These are phyloP conservation scores for Cutaneotrichosporon sp. DNA, from an alignment of 1,284 basidiomycete species.

Conservation along the genomic window DNA sequence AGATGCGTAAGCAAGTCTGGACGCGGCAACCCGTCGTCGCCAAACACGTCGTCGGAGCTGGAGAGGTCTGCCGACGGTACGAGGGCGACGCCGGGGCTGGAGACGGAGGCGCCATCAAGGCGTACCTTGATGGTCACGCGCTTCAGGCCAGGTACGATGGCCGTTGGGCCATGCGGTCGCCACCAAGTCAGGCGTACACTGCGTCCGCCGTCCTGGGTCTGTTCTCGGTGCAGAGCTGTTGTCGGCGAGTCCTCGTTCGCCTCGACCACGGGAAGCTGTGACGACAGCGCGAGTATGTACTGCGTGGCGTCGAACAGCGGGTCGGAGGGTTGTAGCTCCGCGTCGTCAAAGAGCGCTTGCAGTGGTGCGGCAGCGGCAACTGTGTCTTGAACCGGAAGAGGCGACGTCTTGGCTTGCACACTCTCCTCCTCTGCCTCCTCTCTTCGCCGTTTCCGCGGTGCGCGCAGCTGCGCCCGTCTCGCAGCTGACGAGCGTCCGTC, in stretches of 20 bases:
- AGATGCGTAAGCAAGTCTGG: conserved; percentile 21
- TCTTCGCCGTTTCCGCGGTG: conserved; percentile 2
- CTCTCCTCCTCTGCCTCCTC: background rate
- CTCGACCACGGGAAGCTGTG: conserved; percentile 26
- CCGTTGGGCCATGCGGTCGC: conserved; percentile 32
- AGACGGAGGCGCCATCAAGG: conserved; percentile 7
- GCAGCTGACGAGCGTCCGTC: conserved; percentile 21
- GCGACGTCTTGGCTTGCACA: background rate
- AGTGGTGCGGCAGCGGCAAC: conserved; percentile 3
- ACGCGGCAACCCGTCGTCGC: conserved; percentile 13
- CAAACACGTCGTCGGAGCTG: conserved; percentile 12
- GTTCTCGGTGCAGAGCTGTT: background rate
- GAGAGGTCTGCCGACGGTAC: background rate
- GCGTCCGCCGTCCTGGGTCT: background rate
- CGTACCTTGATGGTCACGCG: conserved; percentile 28
- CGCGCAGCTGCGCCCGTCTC: conserved; percentile 6
- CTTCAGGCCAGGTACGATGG: conserved; percentile 26
- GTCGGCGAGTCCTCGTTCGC: conserved; percentile 18
- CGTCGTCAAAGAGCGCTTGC: conserved; percentile 4
- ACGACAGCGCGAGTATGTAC: conserved; percentile 27
- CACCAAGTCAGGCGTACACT: conserved; percentile 21
- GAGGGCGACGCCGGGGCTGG: background rate
- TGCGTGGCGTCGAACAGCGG: conserved; percentile 21
- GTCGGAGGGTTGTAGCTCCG: background rate
- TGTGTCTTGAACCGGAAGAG: too few relatives aligned